These are phyloP conservation scores for Colletotrichum spinosum DNA, from an alignment of 2,329 filamentous ascomycete species.

Conservation along the genomic window DNA sequence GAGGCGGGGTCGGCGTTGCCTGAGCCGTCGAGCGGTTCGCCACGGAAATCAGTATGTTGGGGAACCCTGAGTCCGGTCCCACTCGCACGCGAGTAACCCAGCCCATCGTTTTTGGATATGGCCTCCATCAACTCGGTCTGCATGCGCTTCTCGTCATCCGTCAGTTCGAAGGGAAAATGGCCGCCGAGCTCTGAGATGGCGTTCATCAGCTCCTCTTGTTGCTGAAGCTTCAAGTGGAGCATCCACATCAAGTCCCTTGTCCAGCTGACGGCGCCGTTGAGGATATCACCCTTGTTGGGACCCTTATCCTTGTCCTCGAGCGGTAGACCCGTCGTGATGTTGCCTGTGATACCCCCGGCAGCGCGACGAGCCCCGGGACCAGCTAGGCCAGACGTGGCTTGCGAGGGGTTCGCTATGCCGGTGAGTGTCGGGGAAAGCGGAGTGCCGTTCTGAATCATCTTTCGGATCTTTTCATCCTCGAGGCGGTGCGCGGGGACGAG, in stretches of 20 bases:
- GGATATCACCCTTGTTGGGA: slow-evolving; percentile 97
- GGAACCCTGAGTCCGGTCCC: slow-evolving; percentile 92
- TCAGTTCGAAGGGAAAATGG: slow-evolving; percentile 82
- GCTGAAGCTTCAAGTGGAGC: slow-evolving; percentile 87
- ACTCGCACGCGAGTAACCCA: slow-evolving; percentile 84
- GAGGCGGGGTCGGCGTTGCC: slow-evolving; percentile 55
- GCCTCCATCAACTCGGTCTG: slow-evolving; percentile 91
- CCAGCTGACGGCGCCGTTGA: slow-evolving; percentile 97
- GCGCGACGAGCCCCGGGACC: slow-evolving; percentile 87
- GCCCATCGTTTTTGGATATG: slow-evolving; percentile 85
- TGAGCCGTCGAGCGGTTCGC: slow-evolving; percentile 74
- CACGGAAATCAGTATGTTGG: slow-evolving; percentile 91
- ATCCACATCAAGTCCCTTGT: slow-evolving; percentile 98
- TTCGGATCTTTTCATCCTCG: slow-evolving; percentile 96
- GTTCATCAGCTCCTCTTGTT: slow-evolving; percentile 88
- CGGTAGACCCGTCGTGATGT: slow-evolving; percentile 91
- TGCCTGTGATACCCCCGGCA: slow-evolving; percentile 75
- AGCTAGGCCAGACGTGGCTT: slow-evolving; percentile 88
- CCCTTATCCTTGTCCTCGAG: slow-evolving; percentile 98
- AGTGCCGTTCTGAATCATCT: slow-evolving; percentile 92
- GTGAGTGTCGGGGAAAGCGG: slow-evolving; percentile 86
- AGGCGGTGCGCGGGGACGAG: slow-evolving; percentile 92
- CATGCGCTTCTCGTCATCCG: slow-evolving; percentile 96
- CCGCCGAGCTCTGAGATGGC: slow-evolving; percentile 79
- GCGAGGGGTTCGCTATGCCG: slow-evolving; percentile 74